These are phyloP conservation scores for Stylonectria norvegica DNA, from an alignment of 2,329 filamentous ascomycete genomes.

Conservation along the genomic window DNA sequence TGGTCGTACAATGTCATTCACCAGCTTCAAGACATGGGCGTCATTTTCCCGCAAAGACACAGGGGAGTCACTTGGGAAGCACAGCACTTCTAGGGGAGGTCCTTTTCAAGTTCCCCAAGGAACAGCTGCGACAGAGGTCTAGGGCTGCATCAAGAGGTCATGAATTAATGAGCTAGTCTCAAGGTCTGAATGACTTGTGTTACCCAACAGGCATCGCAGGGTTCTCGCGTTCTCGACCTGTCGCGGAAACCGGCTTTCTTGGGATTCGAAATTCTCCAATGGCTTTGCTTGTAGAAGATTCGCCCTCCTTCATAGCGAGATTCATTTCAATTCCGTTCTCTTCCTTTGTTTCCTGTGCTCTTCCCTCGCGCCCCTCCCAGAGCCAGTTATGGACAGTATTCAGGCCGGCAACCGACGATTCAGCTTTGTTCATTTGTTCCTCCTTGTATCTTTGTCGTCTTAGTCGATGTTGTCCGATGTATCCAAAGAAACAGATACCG, in stretches of 20 bases:
- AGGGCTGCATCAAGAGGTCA: conserved; percentile 6
- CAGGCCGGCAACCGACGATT: background rate
- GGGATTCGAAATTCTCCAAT: too few species aligned
- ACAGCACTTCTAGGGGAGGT: conserved; percentile 21
- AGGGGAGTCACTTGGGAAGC: conserved; percentile 33
- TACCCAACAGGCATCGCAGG: too few species aligned
- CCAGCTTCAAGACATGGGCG: conserved; percentile 49
- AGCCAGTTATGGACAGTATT: background rate
- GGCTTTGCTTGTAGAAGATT: too few species aligned
- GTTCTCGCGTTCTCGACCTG: too few species aligned
- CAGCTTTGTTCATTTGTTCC: background rate
- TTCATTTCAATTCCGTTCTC: too few species aligned
- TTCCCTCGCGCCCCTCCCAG: background rate
- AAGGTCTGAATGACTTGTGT: too few species aligned
- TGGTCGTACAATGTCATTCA: conserved; percentile 48
- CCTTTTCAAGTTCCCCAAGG: conserved; percentile 26
- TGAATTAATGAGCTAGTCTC: background rate
- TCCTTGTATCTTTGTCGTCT: background rate
- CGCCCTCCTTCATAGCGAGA: too few species aligned
- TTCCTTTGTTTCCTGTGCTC: too few species aligned
- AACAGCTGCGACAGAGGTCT: conserved; percentile 24
- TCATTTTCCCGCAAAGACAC: conserved; percentile 42
- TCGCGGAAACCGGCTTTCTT: too few species aligned
- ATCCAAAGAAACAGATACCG: background rate
- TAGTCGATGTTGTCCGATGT: background rate